phyloP scores from a whole-genome alignment of 768 basidiomycete species.

The Dioszegia aurantiaca region DNA sequence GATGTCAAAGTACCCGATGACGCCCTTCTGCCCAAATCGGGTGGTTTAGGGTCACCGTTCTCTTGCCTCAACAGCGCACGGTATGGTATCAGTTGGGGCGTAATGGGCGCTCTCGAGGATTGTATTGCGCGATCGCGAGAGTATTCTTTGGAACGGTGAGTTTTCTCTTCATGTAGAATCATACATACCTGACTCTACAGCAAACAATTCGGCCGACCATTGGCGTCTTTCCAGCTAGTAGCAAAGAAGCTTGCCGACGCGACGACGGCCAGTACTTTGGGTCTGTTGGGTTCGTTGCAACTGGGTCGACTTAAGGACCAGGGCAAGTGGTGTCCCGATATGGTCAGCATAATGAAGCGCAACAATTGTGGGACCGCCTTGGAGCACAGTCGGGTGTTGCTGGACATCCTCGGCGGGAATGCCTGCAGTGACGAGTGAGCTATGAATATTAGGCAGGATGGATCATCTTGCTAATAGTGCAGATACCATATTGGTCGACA shows the following conservation, averaged over 20 bases:
- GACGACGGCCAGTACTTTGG: constrained; percentile 76
- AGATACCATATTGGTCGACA: constrained; percentile 94
- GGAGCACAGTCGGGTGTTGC: constrained; percentile 69
- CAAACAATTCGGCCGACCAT: constrained; percentile 80
- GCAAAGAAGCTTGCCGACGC: constrained; percentile 97
- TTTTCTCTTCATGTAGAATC: not conserved
- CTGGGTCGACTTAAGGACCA: constrained; percentile 79
- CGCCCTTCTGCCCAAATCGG: constrained; percentile 71
- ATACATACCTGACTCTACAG: constrained; percentile 29
- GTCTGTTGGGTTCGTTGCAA: constrained; percentile 55
- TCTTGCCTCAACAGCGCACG: constrained; percentile 89
- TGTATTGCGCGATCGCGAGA: constrained; percentile 72
- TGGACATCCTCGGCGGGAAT: constrained; percentile 93
- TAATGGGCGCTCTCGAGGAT: constrained; percentile 92
- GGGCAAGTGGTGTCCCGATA: constrained; percentile 74
- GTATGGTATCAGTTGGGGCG: constrained; percentile 89
- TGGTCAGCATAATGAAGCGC: constrained; percentile 90
- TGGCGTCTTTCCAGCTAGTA: constrained; percentile 94
- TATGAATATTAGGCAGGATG: not conserved
- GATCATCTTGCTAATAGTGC: not conserved
- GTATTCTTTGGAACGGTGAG: constrained; percentile 76
- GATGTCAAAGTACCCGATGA: constrained; percentile 72
- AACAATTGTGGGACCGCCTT: constrained; percentile 95
- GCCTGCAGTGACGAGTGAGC: constrained; percentile 86
- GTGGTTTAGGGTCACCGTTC: constrained; percentile 80